Evolutionary conservation across 1,284 basidiomycete species (phyloP).

Genomic region (Moesziomyces parantarcticus): DNA sequence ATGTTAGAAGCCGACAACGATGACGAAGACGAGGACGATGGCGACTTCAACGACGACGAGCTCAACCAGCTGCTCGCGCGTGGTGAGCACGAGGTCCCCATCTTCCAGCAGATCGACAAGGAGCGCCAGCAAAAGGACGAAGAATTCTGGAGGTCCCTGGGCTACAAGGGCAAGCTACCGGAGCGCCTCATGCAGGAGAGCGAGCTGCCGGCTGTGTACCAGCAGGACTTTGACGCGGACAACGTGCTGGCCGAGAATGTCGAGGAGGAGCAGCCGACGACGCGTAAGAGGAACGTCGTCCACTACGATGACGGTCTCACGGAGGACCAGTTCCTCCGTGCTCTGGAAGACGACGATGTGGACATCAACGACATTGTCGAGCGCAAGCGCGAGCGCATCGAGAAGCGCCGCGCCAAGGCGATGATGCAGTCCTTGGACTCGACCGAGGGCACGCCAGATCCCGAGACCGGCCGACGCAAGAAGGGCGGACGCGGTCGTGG

Average conservation of each 20-base stretch:
- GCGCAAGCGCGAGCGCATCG: slow-evolving; percentile 66
- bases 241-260: slow-evolving; percentile 44
- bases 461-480: slow-evolving; percentile 38
- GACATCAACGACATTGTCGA: slow-evolving; percentile 73
- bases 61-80: slow-evolving; percentile 93
- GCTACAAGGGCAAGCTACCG: slow-evolving; percentile 75
- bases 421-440: slow-evolving; percentile 44
- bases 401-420: slow-evolving; percentile 61
- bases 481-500: slow-evolving; percentile 45
- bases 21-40: slow-evolving; percentile 71
- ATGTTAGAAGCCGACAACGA: slow-evolving; percentile 67
- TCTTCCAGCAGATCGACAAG: slow-evolving; percentile 87
- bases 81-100: slow-evolving; percentile 79
- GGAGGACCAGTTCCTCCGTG: slow-evolving; percentile 83
- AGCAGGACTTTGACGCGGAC: slow-evolving; percentile 73
- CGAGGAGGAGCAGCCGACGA: slow-evolving; percentile 75
- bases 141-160: slow-evolving; percentile 79
- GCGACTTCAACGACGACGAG: slow-evolving; percentile 97
- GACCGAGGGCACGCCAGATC: slow-evolving; percentile 55
- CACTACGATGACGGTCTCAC: slow-evolving; percentile 94
- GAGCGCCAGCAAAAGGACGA: slow-evolving; percentile 80
- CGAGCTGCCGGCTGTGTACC: slow-evolving; percentile 93
- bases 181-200: slow-evolving; percentile 83
- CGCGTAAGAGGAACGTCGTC: slow-evolving; percentile 85
- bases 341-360: slow-evolving; percentile 83